Conservation (phyloP, 148 eudicot species). For the Spergularia bocconei region DNA sequence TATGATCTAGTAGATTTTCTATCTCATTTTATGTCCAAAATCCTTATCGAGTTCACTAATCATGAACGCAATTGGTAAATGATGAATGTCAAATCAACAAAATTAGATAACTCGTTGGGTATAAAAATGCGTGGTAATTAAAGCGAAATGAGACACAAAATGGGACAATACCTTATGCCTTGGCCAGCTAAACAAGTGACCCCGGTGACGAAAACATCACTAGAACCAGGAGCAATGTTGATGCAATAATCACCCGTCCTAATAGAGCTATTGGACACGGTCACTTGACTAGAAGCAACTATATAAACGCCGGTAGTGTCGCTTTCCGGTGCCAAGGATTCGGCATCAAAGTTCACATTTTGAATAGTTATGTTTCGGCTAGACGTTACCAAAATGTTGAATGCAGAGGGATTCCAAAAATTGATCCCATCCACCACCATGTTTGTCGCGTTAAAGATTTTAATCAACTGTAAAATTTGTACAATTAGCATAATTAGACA, state of each 20-base stretch:
- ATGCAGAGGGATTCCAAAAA: conserved; percentile 38
- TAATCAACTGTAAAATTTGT: conserved; percentile 48
- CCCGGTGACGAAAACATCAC: conserved; percentile 20
- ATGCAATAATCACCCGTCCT: conserved; percentile 57
- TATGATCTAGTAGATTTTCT: no score
- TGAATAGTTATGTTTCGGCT: conserved; percentile 26
- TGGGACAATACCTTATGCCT: conserved; percentile 44
- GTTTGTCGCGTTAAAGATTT: conserved; percentile 20
- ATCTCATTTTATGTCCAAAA: no score
- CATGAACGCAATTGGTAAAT: no score
- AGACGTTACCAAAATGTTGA: conserved; percentile 35
- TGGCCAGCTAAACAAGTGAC: conserved; percentile 57
- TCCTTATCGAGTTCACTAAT: no score
- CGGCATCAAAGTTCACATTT: conserved; percentile 36
- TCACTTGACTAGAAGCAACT: conserved; percentile 31
- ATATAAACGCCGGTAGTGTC: conserved; percentile 48
- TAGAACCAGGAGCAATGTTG: conserved; percentile 47
- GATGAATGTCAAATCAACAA: no score
- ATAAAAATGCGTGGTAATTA: no score
- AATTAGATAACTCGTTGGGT: no score
- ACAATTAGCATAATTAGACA: no score
- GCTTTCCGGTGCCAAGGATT: conserved; percentile 38
- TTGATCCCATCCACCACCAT: conserved; percentile 27
- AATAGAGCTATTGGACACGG: conserved; percentile 27
- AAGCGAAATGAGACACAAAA: neutral